These are phyloP conservation scores for Aplosporella prunicola DNA, from an alignment of 2,329 filamentous ascomycete genomes.

Conservation along the genomic window DNA sequence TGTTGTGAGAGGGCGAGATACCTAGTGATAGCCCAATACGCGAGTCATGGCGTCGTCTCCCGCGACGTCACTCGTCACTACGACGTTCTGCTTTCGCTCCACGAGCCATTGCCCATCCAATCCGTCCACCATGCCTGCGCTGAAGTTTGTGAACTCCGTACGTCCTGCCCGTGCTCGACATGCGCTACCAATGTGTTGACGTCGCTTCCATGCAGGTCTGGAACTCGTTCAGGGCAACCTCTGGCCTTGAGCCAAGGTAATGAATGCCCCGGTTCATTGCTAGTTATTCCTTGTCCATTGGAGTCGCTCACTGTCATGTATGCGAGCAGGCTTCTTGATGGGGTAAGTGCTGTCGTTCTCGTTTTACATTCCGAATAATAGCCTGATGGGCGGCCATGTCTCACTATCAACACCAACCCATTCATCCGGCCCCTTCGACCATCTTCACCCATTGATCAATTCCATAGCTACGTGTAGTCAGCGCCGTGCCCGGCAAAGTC, in stretches of 20 bases:
- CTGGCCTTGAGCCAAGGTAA: constrained; percentile 81
- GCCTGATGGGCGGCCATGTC: neutral
- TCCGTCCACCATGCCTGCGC: constrained; percentile 29
- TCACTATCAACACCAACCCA: constrained; percentile 16
- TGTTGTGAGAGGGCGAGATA: too few species aligned
- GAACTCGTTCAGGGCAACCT: constrained; percentile 76
- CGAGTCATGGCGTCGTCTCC: too few species aligned
- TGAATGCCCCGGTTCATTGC: neutral
- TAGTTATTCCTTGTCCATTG: neutral
- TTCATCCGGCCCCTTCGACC: constrained; percentile 3
- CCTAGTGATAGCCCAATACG: too few species aligned
- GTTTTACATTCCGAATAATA: neutral
- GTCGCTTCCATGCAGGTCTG: constrained; percentile 51
- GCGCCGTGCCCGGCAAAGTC: constrained; percentile 56
- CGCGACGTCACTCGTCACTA: constrained; percentile 5
- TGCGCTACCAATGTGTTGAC: constrained; percentile 13
- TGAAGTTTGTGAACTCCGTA: constrained; percentile 58
- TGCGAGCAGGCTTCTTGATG: constrained; percentile 31
- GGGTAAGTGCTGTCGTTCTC: constrained; percentile 14
- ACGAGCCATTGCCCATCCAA: too few species aligned
- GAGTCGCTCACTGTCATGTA: neutral
- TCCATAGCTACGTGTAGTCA: constrained; percentile 54
- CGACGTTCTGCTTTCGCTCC: neutral
- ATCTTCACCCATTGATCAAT: neutral
- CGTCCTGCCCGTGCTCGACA: constrained; percentile 17